Evolutionary conservation across 768 basidiomycete genomes (phyloP).

Genomic region (Panus rudis): DNA sequence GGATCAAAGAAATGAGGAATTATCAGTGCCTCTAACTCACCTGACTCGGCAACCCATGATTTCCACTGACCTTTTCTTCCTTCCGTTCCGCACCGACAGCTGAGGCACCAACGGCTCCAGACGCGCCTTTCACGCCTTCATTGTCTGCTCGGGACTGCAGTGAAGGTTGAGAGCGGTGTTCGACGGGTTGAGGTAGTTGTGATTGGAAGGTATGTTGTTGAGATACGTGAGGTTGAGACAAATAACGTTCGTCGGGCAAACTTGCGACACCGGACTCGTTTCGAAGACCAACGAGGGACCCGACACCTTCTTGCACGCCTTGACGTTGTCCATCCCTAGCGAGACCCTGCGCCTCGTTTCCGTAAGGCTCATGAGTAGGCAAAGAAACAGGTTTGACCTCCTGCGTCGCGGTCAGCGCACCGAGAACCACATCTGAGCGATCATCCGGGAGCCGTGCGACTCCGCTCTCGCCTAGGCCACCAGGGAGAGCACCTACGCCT

Average conservation of each 20-base stretch:
- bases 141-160: not conserved
- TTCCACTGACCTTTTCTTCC: no score
- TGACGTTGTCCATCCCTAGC: slow-evolving; percentile 24
- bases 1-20: no score
- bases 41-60: no score
- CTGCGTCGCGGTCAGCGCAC: not conserved
- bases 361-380: slow-evolving; percentile 28
- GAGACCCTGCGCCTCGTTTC: no score
- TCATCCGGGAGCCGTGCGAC: slow-evolving; percentile 12
- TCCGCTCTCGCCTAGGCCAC: not conserved
- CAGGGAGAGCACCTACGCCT: slow-evolving; percentile 10
- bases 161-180: not conserved
- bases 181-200: not conserved
- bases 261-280: slow-evolving; percentile 41
- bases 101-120: not conserved
- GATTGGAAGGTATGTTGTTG: not conserved
- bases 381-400: slow-evolving; percentile 22
- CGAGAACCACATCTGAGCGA: not conserved
- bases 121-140: no score
- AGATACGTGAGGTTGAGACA: not conserved
- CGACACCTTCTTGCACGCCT: slow-evolving; percentile 33
- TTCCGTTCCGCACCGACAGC: not conserved
- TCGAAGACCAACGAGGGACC: slow-evolving; percentile 40
- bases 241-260: slow-evolving; percentile 36
- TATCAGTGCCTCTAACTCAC: no score